Conservation (phyloP, 2,329 filamentous ascomycete genomes). For the Cercospora sp. region DNA sequence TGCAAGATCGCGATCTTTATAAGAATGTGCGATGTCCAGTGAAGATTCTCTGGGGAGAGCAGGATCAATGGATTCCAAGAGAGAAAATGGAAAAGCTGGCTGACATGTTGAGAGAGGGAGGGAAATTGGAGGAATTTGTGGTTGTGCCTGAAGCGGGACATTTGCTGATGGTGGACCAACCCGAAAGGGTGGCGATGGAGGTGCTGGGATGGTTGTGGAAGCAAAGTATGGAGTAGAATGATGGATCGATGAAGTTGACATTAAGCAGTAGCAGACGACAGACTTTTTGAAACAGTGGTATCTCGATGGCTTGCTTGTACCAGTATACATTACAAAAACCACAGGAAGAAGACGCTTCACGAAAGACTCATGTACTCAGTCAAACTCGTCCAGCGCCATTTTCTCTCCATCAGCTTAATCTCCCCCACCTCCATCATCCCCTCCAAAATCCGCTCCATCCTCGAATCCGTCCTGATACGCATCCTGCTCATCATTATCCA, state of each 20-base stretch:
- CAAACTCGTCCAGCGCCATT: no score
- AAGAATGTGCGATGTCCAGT: slow-evolving; percentile 39
- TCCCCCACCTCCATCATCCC: slow-evolving; percentile 39
- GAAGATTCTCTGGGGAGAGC: slow-evolving; percentile 48
- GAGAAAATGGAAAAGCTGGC: slow-evolving; percentile 41
- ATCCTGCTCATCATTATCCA: slow-evolving; percentile 57
- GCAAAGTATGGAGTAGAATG: background rate
- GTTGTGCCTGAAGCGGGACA: slow-evolving; percentile 47
- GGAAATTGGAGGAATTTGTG: slow-evolving; percentile 38
- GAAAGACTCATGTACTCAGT: background rate
- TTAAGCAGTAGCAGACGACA: background rate
- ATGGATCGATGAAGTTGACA: background rate
- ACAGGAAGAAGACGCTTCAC: background rate
- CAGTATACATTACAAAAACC: background rate
- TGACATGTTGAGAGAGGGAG: slow-evolving; percentile 36
- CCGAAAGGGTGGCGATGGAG: slow-evolving; percentile 43
- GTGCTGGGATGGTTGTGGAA: slow-evolving; percentile 38
- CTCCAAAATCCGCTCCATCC: slow-evolving; percentile 39
- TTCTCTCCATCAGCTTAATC: slow-evolving; percentile 28
- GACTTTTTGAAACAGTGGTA: background rate
- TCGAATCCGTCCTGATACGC: slow-evolving; percentile 44
- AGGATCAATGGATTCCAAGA: slow-evolving; percentile 49
- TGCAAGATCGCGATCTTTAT: slow-evolving; percentile 42
- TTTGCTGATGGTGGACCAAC: slow-evolving; percentile 49
- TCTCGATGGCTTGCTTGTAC: background rate